Conservation (phyloP, 768 basidiomycete species). For the Clitopilus passeckerianus region DNA sequence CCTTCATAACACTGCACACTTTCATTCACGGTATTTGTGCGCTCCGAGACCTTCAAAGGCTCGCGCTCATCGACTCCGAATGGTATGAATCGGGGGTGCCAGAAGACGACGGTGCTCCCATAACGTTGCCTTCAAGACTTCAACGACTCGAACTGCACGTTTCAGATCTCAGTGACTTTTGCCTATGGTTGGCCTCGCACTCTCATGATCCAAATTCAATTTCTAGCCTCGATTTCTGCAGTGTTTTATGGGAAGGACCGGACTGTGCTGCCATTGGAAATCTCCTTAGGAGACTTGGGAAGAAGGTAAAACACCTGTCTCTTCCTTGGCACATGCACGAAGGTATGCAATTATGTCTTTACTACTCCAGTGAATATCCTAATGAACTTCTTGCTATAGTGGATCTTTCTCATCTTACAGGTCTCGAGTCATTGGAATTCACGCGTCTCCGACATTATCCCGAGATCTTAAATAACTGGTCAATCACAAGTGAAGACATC, state of each 20-base stretch:
- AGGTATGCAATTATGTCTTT: conserved; percentile 10
- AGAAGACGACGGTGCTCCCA: conserved; percentile 2
- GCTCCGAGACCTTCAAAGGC: conserved; percentile 12
- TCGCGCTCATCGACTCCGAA: conserved; percentile 17
- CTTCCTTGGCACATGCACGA: conserved; percentile 19
- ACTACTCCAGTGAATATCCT: not conserved
- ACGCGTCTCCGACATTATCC: not conserved
- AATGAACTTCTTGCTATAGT: not conserved
- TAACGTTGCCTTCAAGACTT: conserved; percentile 11
- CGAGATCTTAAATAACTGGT: not conserved
- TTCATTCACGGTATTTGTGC: conserved; percentile 16
- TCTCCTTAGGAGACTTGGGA: conserved; percentile 17
- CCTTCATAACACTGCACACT: conserved; percentile 16
- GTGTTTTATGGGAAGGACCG: conserved; percentile 16
- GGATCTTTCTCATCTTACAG: not conserved
- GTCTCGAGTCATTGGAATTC: not conserved
- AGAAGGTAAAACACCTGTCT: conserved; percentile 16
- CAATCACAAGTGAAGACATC: not conserved
- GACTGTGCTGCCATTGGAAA: conserved; percentile 16
- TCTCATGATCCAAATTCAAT: conserved; percentile 8
- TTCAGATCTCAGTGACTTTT: conserved; percentile 14
- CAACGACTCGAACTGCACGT: conserved; percentile 14
- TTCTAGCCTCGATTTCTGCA: conserved; percentile 11
- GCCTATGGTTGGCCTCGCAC: conserved; percentile 13
- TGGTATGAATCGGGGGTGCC: conserved; percentile 13